Conservation (phyloP, 306 rosid species). For the Leucaena leucocephala region DNA sequence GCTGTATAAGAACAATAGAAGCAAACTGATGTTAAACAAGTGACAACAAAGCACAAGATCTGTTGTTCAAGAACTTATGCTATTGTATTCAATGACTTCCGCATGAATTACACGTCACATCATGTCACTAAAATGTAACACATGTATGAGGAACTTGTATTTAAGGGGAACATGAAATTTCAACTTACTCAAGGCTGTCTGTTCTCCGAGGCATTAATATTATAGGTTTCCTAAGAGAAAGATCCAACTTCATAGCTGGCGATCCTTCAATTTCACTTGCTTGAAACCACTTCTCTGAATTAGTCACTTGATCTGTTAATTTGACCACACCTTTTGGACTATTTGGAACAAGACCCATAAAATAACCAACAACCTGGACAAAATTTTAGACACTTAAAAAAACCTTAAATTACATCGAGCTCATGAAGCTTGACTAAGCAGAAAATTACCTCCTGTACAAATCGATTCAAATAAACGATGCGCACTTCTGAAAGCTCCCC, state of each 20-base stretch:
- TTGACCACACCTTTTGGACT: conserved; percentile 69
- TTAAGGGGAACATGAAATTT: not conserved
- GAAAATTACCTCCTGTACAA: conserved; percentile 83
- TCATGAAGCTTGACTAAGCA: conserved; percentile 11
- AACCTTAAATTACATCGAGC: not conserved
- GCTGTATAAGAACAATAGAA: conserved; percentile 54
- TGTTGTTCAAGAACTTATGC: conserved; percentile 14
- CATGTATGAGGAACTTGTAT: not conserved
- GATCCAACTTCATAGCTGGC: conserved; percentile 94
- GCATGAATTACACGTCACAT: conserved; percentile 29
- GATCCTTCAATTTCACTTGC: conserved; percentile 92
- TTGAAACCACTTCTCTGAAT: conserved; percentile 94
- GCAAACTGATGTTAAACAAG: conserved; percentile 33
- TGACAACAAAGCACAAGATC: conserved; percentile 21
- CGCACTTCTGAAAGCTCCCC: conserved; percentile 99
- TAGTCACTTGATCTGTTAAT: conserved; percentile 85
- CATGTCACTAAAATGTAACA: conserved; percentile 16
- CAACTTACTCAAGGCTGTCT: conserved; percentile 86
- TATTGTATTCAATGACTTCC: conserved; percentile 4
- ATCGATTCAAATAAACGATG: conserved; percentile 84
- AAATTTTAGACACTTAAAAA: conserved; percentile 34
- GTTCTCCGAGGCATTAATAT: conserved; percentile 91
- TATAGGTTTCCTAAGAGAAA: conserved; percentile 89
- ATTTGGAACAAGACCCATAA: conserved; percentile 93
- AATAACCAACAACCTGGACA: conserved; percentile 78